Conservation (phyloP, 257 asterid species). For the Salvia hispanica region DNA sequence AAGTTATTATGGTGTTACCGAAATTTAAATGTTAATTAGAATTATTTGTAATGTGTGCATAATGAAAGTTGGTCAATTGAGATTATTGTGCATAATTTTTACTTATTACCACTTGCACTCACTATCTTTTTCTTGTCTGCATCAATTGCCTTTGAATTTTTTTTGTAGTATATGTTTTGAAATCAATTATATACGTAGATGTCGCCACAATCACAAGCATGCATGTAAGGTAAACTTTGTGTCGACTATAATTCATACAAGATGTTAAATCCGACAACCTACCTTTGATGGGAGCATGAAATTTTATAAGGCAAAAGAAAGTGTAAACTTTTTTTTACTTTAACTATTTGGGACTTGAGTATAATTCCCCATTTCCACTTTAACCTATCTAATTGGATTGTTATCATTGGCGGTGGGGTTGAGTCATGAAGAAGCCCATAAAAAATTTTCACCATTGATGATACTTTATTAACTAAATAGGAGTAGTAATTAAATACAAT, state of each 20-base stretch:
- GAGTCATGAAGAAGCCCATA: too few species aligned
- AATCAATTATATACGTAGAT: neutral
- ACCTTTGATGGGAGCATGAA: conserved; percentile 26
- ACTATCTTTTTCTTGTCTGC: too few species aligned
- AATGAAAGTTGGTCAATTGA: neutral
- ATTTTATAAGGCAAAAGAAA: neutral
- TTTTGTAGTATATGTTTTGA: too few species aligned
- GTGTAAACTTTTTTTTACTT: conserved; percentile 14
- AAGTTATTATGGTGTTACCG: too few species aligned
- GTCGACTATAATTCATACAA: conserved; percentile 27
- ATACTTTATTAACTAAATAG: too few species aligned
- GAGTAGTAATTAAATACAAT: too few species aligned
- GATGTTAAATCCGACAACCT: conserved; percentile 32
- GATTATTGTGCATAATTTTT: neutral
- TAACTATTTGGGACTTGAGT: conserved; percentile 18
- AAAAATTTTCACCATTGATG: too few species aligned
- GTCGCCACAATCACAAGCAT: conserved; percentile 7
- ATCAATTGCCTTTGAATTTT: too few species aligned
- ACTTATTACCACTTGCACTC: neutral
- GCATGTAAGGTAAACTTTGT: conserved; percentile 22
- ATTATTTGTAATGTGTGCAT: too few species aligned
- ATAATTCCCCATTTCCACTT: conserved; percentile 10
- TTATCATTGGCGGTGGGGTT: too few species aligned
- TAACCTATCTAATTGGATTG: neutral
- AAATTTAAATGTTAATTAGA: too few species aligned